Evolutionary conservation across 495 filamentous ascomycete species (phyloP), one percentile per base, ranked within the genome.

Genomic region (Ramalina intermedia): DNA sequence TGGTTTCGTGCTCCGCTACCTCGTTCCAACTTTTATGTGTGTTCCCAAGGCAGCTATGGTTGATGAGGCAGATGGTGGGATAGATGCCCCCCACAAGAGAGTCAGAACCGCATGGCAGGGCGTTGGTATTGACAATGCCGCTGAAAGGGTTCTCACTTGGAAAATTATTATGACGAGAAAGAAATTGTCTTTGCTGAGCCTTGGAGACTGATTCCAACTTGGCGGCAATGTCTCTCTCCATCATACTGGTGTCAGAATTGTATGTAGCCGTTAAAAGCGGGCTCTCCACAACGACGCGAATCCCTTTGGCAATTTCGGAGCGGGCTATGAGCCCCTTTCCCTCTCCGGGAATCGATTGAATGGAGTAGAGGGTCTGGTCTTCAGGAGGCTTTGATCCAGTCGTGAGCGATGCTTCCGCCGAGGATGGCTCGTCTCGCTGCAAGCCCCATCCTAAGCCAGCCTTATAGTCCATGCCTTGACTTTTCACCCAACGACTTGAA

Each of bases 31-130:
- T 55, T 47, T 65, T 61, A 17, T 64, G 57, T 0, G 63, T 61
- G 50, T 73, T 73, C 2, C 68, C 66, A 0, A 52, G 48, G 53
- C 70, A 73, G 43, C 57, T 61, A 48, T 73, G 70, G 38, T 68
- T 66, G 46, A 73, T 61, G 12, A 62, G 55, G 17, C 56, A 61
- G 35, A 65, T 60, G 14, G 54, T 63, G 2, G 56, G 52, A 45
- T 62, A 70, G 26, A 70, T 54, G 1, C 63, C 68, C 2, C 63
- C 60, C 11, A 59, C 55, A 1, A 47, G 52, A 7, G 57, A 55
- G 33, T 56, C 57, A 6, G 60, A 49, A 4, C 63, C 63, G 26
- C 63, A 56, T 18, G 61, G 65, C 35, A 66, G 63, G 9, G 57
- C 63, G 47, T 70, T 71, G 3, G 65, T 68, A 39, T 55, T 54